phyloP scores from a whole-genome alignment of 148 eudicot species.

The Vaccinium myrtillus region DNA sequence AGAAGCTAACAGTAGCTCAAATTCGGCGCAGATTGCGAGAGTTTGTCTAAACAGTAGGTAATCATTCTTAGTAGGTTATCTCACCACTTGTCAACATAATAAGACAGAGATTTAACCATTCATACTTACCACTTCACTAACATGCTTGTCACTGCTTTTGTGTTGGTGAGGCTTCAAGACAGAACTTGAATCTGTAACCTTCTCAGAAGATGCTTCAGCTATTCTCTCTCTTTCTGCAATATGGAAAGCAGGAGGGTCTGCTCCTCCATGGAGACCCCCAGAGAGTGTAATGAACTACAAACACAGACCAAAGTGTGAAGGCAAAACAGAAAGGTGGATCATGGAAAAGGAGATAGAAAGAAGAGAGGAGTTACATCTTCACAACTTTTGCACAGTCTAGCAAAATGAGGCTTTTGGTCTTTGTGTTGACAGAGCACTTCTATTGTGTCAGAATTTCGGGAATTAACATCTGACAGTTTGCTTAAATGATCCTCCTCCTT shows the following conservation, averaged over 20 bases:
- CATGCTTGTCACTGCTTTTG: conserved; percentile 19
- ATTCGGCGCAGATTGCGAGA: background rate
- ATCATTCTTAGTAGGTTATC: background rate
- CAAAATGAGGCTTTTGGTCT: conserved; percentile 39
- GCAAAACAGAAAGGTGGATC: background rate
- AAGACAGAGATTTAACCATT: background rate
- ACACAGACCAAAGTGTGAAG: conserved; percentile 18
- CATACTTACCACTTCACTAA: background rate
- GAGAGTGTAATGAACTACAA: conserved; percentile 45
- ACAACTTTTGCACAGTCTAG: conserved; percentile 48
- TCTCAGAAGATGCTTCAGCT: conserved; percentile 19
- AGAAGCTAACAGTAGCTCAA: background rate
- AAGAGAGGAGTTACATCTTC: conserved; percentile 31
- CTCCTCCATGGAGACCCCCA: conserved; percentile 47
- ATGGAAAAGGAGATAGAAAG: background rate
- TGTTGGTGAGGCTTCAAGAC: conserved; percentile 15
- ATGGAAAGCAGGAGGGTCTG: conserved; percentile 69
- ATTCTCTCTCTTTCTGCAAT: conserved; percentile 55
- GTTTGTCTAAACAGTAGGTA: background rate
- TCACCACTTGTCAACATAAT: background rate
- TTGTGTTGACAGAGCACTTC: conserved; percentile 52
- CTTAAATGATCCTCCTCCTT: conserved; percentile 19
- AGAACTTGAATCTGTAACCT: conserved; percentile 23
- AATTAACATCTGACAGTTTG: conserved; percentile 11
- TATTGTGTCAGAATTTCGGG: conserved; percentile 18